Conservation (phyloP, 768 basidiomycete genomes). For the Tephrocybe sp. region DNA sequence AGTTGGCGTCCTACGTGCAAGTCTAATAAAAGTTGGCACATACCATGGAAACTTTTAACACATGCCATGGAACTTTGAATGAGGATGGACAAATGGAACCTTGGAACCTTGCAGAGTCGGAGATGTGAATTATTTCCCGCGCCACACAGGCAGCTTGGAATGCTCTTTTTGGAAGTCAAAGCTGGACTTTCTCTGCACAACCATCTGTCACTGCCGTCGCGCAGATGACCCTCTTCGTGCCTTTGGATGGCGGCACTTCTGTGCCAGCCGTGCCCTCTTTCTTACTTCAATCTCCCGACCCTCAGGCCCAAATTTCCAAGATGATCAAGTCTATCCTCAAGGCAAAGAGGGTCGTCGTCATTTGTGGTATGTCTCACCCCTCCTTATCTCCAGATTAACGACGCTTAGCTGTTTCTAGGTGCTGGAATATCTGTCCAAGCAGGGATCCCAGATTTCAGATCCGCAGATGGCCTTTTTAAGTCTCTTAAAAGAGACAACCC, state of each 20-base stretch:
- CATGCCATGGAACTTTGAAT: too few relatives aligned
- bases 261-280: conserved; percentile 55
- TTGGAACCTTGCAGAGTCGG: not conserved
- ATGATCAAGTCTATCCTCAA: conserved; percentile 68
- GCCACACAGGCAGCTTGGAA: conserved; percentile 16
- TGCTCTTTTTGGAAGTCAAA: conserved; percentile 14
- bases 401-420: conserved; percentile 38
- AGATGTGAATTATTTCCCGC: conserved; percentile 19
- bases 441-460: conserved; percentile 90
- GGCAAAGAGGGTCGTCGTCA: conserved; percentile 80
- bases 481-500: conserved; percentile 77
- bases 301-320: conserved; percentile 44
- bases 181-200: conserved; percentile 10
- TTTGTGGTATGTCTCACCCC: conserved; percentile 62
- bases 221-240: conserved; percentile 63
- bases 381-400: not conserved
- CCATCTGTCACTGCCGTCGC: conserved; percentile 13
- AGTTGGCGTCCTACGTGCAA: too few relatives aligned
- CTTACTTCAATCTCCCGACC: conserved; percentile 45
- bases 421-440: conserved; percentile 87
- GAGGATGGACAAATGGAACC: too few relatives aligned
- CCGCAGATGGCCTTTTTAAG: conserved; percentile 76
- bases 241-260: conserved; percentile 47
- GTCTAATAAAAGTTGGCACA: too few relatives aligned
- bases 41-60: too few relatives aligned